A percentile compares a stretch with the other conserved stretches of the same genome.
Evolutionary conservation across 179 eudicot species (phyloP).

Genomic region (Beta lomatogona): DNA sequence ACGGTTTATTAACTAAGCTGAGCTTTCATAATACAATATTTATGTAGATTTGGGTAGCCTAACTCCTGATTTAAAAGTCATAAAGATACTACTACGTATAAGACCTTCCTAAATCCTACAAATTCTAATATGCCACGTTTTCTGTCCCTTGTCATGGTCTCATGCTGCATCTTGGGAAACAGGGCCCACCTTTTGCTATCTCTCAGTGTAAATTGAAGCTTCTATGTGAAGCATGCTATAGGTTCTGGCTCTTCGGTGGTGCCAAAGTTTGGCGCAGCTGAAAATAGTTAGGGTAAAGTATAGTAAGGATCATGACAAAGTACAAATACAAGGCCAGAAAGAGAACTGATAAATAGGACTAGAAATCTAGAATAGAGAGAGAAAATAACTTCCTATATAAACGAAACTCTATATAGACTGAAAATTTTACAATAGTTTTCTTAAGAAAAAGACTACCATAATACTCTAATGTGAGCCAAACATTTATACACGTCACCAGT

Average conservation of each 20-base stretch:
- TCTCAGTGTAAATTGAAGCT: background rate
- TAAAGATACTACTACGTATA: constrained; percentile 16
- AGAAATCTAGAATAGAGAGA: too few relatives aligned
- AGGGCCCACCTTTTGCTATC: constrained; percentile 17
- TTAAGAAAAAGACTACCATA: too few relatives aligned
- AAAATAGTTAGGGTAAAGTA: too few relatives aligned
- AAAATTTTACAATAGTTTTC: too few relatives aligned
- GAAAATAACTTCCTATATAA: too few relatives aligned
- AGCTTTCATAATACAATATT: background rate
- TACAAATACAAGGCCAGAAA: background rate
- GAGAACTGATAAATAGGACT: too few relatives aligned
- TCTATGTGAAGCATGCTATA: background rate
- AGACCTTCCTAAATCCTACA: constrained; percentile 1
- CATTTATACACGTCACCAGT: too few relatives aligned
- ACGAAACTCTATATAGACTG: too few relatives aligned
- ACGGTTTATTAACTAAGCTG: background rate
- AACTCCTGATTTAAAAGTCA: constrained; percentile 15
- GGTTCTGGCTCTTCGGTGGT: background rate
- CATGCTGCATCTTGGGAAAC: constrained; percentile 31
- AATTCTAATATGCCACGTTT: constrained; percentile 12
- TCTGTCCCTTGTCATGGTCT: constrained; percentile 19
- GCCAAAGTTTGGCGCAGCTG: background rate
- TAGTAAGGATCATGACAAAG: too few relatives aligned
- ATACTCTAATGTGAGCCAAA: too few relatives aligned
- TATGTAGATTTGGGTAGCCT: constrained; percentile 25